phyloP scores from a whole-genome alignment of 768 basidiomycete genomes.

The Multifurca ochricompacta region DNA sequence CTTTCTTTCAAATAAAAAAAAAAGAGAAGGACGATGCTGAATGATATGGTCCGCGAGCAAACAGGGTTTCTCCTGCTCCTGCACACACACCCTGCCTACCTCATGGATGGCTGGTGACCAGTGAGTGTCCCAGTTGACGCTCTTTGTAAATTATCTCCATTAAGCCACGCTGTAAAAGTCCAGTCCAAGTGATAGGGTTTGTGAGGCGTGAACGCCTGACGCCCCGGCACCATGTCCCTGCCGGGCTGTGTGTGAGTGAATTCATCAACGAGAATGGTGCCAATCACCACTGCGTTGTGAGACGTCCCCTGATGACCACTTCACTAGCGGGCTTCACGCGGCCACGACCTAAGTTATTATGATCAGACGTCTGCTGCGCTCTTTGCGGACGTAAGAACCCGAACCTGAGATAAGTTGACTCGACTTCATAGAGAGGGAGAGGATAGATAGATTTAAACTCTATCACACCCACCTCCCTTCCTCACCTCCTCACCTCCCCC shows the following conservation, averaged over 20 bases:
- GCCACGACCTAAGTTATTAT: background rate
- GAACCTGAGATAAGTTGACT: background rate
- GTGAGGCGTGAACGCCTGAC: background rate
- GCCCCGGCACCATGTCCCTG: background rate
- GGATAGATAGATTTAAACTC: no score
- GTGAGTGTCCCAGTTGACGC: no score
- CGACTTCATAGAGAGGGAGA: conserved; percentile 3
- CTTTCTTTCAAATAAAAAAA: no score
- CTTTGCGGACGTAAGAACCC: background rate
- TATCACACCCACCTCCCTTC: background rate
- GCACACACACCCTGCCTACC: no score
- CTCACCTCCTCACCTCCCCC: no score
- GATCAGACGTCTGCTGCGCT: background rate
- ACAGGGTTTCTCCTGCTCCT: no score
- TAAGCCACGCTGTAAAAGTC: no score
- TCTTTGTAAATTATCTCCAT: no score
- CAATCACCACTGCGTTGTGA: no score
- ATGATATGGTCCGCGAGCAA: no score
- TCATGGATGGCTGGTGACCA: no score
- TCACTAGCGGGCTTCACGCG: background rate
- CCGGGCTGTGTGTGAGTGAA: background rate
- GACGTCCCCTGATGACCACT: background rate
- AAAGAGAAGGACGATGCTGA: no score
- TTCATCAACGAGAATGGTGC: background rate
- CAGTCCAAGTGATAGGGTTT: background rate